A percentile compares a stretch with the other conserved stretches of the same genome.
Evolutionary conservation across 805 yeast species (phyloP).

Genomic region (Candida easanensis): DNA sequence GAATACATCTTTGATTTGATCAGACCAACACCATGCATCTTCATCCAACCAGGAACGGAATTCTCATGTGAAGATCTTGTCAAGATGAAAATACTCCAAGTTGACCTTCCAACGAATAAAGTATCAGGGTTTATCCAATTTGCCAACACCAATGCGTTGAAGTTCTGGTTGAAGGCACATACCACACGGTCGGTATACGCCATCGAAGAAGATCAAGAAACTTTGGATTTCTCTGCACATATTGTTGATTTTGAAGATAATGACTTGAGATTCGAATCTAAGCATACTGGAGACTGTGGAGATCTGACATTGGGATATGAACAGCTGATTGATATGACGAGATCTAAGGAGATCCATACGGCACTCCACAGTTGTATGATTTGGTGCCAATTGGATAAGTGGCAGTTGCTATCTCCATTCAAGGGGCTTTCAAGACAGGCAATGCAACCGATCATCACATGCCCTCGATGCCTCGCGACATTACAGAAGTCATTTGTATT

Average conservation of each 20-base stretch:
- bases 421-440: slow-evolving; percentile 6
- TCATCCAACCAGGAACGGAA: slow-evolving; percentile 17
- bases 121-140: slow-evolving; percentile 11
- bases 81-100: slow-evolving; percentile 9
- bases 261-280: slow-evolving; percentile 16
- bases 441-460: slow-evolving; percentile 11
- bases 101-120: slow-evolving; percentile 1
- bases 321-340: not conserved
- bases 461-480: slow-evolving; percentile 17
- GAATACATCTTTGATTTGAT: slow-evolving; percentile 11
- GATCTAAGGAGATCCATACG: not conserved
- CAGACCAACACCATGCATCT: slow-evolving; percentile 15
- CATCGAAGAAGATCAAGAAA: slow-evolving; percentile 1
- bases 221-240: slow-evolving; percentile 12
- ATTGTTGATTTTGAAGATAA: slow-evolving; percentile 22
- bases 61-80: slow-evolving; percentile 9
- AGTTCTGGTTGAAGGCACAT: slow-evolving; percentile 10
- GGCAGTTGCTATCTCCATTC: slow-evolving; percentile 24
- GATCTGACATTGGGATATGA: not conserved
- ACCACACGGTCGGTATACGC: not conserved
- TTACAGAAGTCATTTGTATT: slow-evolving; percentile 17
- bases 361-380: slow-evolving; percentile 10
- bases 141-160: slow-evolving; percentile 2
- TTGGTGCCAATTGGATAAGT: slow-evolving; percentile 20
- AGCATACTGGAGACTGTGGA: not conserved